Evolutionary conservation across 345 rosid genomes (phyloP).

Genomic region (Citrus hindsii): DNA sequence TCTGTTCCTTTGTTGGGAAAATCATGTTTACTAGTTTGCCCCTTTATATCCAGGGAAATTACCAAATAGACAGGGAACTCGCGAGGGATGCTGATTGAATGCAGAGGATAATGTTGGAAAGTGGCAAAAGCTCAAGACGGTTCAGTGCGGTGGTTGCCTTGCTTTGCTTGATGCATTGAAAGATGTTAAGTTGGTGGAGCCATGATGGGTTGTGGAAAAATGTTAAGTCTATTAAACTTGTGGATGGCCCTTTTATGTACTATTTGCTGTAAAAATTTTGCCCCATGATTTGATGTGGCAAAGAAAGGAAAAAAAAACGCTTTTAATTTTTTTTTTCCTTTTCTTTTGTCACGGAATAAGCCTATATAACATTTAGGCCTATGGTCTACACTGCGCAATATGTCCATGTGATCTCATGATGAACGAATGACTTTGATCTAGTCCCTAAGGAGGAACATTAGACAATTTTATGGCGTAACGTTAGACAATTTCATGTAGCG

Average conservation of each 20-base stretch:
- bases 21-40: not conserved
- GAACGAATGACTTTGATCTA: too few species aligned
- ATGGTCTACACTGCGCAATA: too few species aligned
- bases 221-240: not conserved
- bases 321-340: too few species aligned
- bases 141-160: constrained; percentile 22
- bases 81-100: not conserved
- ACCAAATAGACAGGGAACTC: not conserved
- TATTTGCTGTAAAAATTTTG: not conserved
- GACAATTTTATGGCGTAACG: too few species aligned
- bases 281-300: not conserved
- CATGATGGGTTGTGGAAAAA: constrained; percentile 10
- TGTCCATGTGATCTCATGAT: too few species aligned
- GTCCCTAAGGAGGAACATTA: too few species aligned
- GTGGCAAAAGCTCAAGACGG: not conserved
- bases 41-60: not conserved
- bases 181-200: constrained; percentile 29
- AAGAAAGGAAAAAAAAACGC: too few species aligned
- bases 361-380: too few species aligned
- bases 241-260: constrained; percentile 12
- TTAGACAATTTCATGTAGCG: too few species aligned
- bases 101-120: constrained; percentile 18
- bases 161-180: constrained; percentile 12
- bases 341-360: too few species aligned
- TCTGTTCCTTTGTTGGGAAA: constrained; percentile 12